Evolutionary conservation across 306 rosid species (phyloP).

Genomic region (Casuarina cunninghamiana): DNA sequence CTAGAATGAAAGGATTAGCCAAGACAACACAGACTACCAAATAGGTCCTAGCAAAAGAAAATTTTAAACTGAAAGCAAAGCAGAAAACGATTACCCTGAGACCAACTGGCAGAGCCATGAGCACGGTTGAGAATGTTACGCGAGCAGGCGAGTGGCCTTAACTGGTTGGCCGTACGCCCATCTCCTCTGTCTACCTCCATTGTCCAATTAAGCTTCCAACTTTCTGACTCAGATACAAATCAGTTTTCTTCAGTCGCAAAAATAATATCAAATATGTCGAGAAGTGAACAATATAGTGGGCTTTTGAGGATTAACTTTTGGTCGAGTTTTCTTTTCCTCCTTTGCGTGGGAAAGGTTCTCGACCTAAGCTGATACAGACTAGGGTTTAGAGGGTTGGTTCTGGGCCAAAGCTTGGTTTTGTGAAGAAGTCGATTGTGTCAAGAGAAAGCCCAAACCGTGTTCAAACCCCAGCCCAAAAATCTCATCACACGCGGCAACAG

Average conservation of each 20-base stretch:
- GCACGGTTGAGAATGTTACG: constrained; percentile 72
- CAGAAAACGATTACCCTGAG: constrained; percentile 49
- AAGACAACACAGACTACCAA: background rate
- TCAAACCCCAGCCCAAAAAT: too few relatives aligned
- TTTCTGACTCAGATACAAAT: background rate
- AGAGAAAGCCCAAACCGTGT: too few relatives aligned
- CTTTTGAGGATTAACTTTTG: too few relatives aligned
- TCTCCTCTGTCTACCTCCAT: constrained; percentile 71
- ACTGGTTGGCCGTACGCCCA: constrained; percentile 71
- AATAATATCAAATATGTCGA: background rate
- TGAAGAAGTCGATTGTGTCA: too few relatives aligned
- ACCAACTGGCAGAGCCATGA: constrained; percentile 92
- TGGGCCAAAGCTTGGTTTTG: too few relatives aligned
- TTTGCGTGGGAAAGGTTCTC: too few relatives aligned
- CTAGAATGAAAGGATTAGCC: background rate
- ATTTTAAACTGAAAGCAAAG: background rate
- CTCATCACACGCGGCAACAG: too few relatives aligned
- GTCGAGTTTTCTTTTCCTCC: too few relatives aligned
- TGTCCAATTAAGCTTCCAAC: background rate
- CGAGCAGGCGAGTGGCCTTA: constrained; percentile 79
- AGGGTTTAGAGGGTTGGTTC: too few relatives aligned
- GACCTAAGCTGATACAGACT: too few relatives aligned
- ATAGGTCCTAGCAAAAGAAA: background rate
- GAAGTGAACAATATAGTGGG: too few relatives aligned
- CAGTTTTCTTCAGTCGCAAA: background rate